Evolutionary conservation across 768 basidiomycete genomes (phyloP), one percentile per base, ranked within the genome.

Genomic region (Xanthoconium stramineum): DNA sequence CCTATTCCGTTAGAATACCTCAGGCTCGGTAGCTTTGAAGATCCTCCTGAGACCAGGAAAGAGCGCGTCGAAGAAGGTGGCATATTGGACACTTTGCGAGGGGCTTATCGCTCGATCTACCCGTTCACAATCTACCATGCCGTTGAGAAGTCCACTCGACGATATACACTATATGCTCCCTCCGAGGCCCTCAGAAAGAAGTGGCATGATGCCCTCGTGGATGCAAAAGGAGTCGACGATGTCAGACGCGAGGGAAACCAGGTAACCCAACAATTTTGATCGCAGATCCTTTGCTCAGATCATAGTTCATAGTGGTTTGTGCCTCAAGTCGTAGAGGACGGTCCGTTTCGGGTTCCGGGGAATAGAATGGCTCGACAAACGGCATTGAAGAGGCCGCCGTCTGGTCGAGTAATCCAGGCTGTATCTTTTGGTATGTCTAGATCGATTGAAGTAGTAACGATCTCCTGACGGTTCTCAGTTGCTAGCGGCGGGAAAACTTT

Each of bases 41-140:
- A 67, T 2, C 74, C 80, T 7, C 73, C 83, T 6, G 91, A 91
- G 60, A 75, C 71, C 47, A 82, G 89, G 35, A 85, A 80, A 65
- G 88, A 86, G 58, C 80, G 79, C 43, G 62, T 75, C 15, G 85
- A 88, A 48, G 84, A 83, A 47, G 80, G 82, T 37, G 66, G 80
- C 14, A 68, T 88, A 13, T 69, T 88, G 35, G 84, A 86, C 54
- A 76, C 72, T 46, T 72, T 85, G 36, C 79, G 80, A 52, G 80
- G 76, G 13, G 76, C 80, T 39, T 75, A 76, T 53, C 76, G 81
- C 28, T 70, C 81, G 13, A 71, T 91, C 64, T 93, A 83, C 65
- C 91, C 91, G 2, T 88, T 94, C 68, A 88, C 84, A 1, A 72
- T 94, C 59, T 88, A 83, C 68, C 90, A 93, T 57, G 84, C 86